These are phyloP conservation scores for Backusella luteola DNA, from an alignment of 192 early-diverging fungal species.

Conservation along the genomic window DNA sequence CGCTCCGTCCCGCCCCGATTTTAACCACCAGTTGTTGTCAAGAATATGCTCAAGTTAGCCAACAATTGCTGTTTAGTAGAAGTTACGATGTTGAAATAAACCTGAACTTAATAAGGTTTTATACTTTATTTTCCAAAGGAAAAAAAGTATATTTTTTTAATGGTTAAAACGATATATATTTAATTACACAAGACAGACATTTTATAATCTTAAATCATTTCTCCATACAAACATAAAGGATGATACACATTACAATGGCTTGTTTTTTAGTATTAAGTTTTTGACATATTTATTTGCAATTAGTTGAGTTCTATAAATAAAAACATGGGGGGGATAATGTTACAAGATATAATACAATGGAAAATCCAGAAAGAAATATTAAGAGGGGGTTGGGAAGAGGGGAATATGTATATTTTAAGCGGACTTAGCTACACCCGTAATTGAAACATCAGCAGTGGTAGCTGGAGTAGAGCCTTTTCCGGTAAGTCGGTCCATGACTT, in stretches of 20 bases:
- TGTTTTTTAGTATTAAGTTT: neutral
- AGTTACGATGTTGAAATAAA: neutral
- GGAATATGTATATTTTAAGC: neutral
- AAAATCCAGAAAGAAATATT: neutral
- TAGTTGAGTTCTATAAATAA: neutral
- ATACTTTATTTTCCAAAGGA: neutral
- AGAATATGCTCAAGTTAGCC: neutral
- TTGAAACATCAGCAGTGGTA: neutral
- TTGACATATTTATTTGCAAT: neutral
- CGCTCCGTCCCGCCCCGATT: neutral
- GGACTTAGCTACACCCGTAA: neutral
- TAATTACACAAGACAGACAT: neutral
- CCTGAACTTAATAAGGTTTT: neutral
- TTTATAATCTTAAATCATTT: neutral
- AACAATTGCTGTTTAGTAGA: neutral
- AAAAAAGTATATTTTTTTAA: neutral
- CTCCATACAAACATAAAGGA: neutral
- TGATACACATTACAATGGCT: neutral
- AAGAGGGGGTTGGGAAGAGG: neutral
- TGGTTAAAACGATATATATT: neutral
- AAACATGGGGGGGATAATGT: neutral
- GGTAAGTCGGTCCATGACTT: constrained; percentile 47
- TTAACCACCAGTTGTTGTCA: neutral
- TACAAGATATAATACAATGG: constrained; percentile 9
- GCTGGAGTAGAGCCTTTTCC: constrained; percentile 1